Conservation (phyloP, 2,329 filamentous ascomycete species). For the Talaromyces sp. region DNA sequence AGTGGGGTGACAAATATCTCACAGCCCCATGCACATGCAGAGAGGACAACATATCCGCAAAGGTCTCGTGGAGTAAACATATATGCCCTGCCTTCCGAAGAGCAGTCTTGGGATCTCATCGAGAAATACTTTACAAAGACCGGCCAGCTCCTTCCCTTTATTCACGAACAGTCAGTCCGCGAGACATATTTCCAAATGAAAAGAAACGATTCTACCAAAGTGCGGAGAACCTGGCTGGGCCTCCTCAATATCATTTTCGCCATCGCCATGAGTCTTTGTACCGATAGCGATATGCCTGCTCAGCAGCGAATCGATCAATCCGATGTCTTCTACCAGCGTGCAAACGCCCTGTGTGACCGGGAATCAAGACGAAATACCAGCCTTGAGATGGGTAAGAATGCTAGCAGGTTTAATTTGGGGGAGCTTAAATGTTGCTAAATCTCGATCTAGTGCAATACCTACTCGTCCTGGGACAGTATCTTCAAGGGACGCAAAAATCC, state of each 20-base stretch:
- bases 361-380: slow-evolving; percentile 38
- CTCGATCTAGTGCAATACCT: slow-evolving; percentile 41
- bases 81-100: slow-evolving; percentile 27
- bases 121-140: slow-evolving; percentile 32
- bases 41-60: background rate
- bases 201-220: slow-evolving; percentile 25
- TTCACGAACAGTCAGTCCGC: slow-evolving; percentile 31
- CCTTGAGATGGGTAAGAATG: slow-evolving; percentile 37
- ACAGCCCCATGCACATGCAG: background rate
- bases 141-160: slow-evolving; percentile 34
- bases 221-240: slow-evolving; percentile 46
- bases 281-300: slow-evolving; percentile 22
- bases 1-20: background rate
- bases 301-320: slow-evolving; percentile 35
- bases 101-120: slow-evolving; percentile 25
- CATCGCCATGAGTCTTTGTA: slow-evolving; percentile 37
- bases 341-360: slow-evolving; percentile 38
- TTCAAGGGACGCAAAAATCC: slow-evolving; percentile 50
- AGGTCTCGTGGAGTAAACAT: slow-evolving; percentile 17
- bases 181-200: slow-evolving; percentile 28
- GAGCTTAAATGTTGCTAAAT: background rate
- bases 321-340: slow-evolving; percentile 42
- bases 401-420: background rate
- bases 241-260: slow-evolving; percentile 48
- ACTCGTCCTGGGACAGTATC: slow-evolving; percentile 46